Percentiles rank a stretch among this genome's conserved stretches.
Evolutionary conservation across 2,329 filamentous ascomycete species (phyloP).

Genomic region (Cytospora paraplurivora): DNA sequence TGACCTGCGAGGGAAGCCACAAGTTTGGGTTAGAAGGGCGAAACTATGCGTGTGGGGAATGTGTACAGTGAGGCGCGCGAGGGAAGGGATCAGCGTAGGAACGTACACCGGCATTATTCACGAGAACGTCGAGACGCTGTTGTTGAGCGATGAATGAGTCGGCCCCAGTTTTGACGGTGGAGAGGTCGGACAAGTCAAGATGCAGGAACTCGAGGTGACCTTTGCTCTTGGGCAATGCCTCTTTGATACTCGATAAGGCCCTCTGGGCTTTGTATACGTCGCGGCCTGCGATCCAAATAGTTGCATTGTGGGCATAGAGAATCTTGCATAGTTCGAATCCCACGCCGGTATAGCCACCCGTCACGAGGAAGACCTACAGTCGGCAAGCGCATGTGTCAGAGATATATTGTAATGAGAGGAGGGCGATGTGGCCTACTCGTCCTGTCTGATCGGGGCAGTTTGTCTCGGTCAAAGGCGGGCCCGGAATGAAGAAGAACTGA

Average conservation of each 20-base stretch:
- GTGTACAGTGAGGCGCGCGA: conserved; percentile 10
- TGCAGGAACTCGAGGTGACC: conserved; percentile 3
- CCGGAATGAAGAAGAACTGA: conserved; percentile 32
- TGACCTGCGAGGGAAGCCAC: conserved; percentile 20
- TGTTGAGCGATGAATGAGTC: conserved; percentile 6
- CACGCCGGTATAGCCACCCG: conserved; percentile 37
- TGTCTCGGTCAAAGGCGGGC: conserved; percentile 32
- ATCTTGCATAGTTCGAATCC: conserved; percentile 51
- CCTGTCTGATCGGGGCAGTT: conserved; percentile 34
- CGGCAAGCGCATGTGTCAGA: not conserved
- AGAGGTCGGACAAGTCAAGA: conserved; percentile 21
- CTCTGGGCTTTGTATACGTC: conserved; percentile 3
- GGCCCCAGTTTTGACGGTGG: conserved; percentile 12
- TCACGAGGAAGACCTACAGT: conserved; percentile 43
- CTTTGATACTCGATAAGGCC: conserved; percentile 2
- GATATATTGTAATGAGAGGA: conserved; percentile 18
- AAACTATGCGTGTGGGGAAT: not conserved
- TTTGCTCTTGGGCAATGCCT: not conserved
- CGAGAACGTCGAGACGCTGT: conserved; percentile 15
- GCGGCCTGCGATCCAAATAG: conserved; percentile 51
- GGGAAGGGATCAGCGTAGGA: conserved; percentile 27
- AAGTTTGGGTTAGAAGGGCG: not conserved
- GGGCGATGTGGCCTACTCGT: conserved; percentile 28
- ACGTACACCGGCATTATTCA: conserved; percentile 29
- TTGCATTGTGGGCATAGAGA: conserved; percentile 51